Evolutionary conservation across 805 yeast genomes (phyloP).

Genomic region (Suhomyces kilbournensis): DNA sequence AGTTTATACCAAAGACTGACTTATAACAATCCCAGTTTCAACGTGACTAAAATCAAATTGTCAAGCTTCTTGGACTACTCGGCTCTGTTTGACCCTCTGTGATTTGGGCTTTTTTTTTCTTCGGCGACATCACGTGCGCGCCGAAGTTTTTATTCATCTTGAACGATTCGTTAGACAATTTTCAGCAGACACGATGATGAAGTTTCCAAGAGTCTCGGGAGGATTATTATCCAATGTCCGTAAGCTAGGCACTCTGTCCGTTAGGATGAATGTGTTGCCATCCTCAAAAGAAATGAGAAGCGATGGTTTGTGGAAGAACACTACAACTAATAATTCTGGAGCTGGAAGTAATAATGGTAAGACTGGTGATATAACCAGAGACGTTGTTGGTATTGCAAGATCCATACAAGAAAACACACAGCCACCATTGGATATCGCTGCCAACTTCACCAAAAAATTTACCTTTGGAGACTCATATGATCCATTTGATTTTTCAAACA

Average conservation of each 20-base stretch:
- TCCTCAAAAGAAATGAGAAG: slow-evolving; percentile 33
- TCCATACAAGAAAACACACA: slow-evolving; percentile 25
- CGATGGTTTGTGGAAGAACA: slow-evolving; percentile 24
- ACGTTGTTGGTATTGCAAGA: slow-evolving; percentile 35
- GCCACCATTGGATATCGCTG: slow-evolving; percentile 34
- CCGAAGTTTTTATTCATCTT: background rate
- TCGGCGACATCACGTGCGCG: slow-evolving; percentile 4
- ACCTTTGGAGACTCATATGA: slow-evolving; percentile 56
- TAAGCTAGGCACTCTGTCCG: background rate
- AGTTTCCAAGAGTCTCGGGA: background rate
- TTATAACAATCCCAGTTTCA: background rate
- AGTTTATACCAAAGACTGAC: background rate
- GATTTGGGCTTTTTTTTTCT: slow-evolving; percentile 1
- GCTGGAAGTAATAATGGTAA: slow-evolving; percentile 9
- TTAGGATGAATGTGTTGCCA: slow-evolving; percentile 16
- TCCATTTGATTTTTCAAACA: slow-evolving; percentile 17
- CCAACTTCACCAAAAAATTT: slow-evolving; percentile 38
- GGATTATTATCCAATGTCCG: slow-evolving; percentile 4
- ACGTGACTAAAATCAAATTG: background rate
- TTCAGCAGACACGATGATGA: background rate
- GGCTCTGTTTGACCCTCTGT: background rate
- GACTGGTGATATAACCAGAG: slow-evolving; percentile 19
- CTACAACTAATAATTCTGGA: slow-evolving; percentile 8
- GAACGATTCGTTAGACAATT: background rate
- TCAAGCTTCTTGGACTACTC: background rate